These are phyloP conservation scores for Papiliotrema fonsecae DNA, from an alignment of 1,284 basidiomycete genomes.

Conservation along the genomic window DNA sequence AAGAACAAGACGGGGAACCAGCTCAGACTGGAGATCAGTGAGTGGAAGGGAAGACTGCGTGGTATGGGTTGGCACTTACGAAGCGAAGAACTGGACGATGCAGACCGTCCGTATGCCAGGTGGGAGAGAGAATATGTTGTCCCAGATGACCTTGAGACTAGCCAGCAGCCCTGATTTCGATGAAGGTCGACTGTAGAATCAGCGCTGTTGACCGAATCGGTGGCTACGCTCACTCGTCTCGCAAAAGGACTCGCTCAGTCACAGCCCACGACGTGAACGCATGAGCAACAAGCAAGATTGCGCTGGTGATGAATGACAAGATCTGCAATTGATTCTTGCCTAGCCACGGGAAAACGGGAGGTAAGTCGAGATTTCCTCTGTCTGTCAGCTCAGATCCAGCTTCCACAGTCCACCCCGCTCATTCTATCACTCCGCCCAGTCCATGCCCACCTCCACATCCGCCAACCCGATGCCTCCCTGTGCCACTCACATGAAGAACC, in stretches of 20 bases:
- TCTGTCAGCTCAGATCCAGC: too few species aligned
- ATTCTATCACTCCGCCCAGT: too few species aligned
- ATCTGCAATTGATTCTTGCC: slow-evolving; percentile 75
- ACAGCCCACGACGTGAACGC: slow-evolving; percentile 60
- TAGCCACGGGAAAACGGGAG: slow-evolving; percentile 58
- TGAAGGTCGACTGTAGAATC: slow-evolving; percentile 35
- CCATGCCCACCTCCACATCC: too few species aligned
- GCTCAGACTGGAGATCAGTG: slow-evolving; percentile 57
- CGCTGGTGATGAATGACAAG: slow-evolving; percentile 52
- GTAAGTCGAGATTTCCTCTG: slow-evolving; percentile 67
- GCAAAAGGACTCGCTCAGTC: slow-evolving; percentile 69
- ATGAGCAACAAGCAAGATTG: slow-evolving; percentile 50
- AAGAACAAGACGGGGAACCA: slow-evolving; percentile 92
- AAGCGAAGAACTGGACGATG: slow-evolving; percentile 72
- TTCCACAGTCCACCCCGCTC: too few species aligned
- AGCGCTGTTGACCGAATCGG: background rate
- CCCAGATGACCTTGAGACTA: slow-evolving; percentile 55
- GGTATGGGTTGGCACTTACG: slow-evolving; percentile 52
- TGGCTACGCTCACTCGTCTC: slow-evolving; percentile 44
- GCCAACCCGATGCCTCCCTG: too few species aligned
- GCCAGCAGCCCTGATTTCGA: slow-evolving; percentile 31
- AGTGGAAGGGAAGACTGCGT: background rate
- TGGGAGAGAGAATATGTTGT: slow-evolving; percentile 65
- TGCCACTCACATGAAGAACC: slow-evolving; percentile 72
- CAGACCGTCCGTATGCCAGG: slow-evolving; percentile 68